A percentile compares a stretch with the other conserved stretches of the same genome.
Evolutionary conservation across 345 rosid species (phyloP).

Genomic region (Dipteronia dyeriana): DNA sequence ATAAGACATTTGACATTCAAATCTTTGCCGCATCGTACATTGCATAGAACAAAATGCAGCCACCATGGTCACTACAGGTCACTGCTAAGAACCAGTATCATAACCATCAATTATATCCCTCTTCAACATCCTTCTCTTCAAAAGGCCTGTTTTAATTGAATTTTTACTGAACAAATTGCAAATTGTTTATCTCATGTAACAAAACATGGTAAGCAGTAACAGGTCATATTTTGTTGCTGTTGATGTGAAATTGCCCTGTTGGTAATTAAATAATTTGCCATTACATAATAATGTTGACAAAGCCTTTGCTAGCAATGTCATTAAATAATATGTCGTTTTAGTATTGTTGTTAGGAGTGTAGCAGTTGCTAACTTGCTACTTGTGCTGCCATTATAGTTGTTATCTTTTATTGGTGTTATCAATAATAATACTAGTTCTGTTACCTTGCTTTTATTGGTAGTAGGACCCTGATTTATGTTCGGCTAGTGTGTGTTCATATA

Average conservation of each 20-base stretch:
- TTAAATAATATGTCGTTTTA: not conserved
- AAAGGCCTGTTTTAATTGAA: not conserved
- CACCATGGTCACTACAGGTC: not conserved
- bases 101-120: no score
- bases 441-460: not conserved
- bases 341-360: no score
- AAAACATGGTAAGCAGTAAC: no score
- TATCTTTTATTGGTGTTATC: not conserved
- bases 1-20: no score
- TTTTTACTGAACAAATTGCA: not conserved
- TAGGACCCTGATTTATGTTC: not conserved
- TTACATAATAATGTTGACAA: no score
- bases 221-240: no score
- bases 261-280: not conserved
- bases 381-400: not conserved
- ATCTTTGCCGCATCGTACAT: no score
- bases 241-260: no score
- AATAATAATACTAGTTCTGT: not conserved
- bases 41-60: not conserved
- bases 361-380: no score
- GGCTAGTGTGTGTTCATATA: not conserved
- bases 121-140: no score
- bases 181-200: no score
- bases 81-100: not conserved
- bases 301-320: not conserved